Percentiles rank a stretch among this genome's conserved stretches.
Conservation (phyloP, 192 early-diverging fungal genomes). For the Backusella liffmaniae region DNA sequence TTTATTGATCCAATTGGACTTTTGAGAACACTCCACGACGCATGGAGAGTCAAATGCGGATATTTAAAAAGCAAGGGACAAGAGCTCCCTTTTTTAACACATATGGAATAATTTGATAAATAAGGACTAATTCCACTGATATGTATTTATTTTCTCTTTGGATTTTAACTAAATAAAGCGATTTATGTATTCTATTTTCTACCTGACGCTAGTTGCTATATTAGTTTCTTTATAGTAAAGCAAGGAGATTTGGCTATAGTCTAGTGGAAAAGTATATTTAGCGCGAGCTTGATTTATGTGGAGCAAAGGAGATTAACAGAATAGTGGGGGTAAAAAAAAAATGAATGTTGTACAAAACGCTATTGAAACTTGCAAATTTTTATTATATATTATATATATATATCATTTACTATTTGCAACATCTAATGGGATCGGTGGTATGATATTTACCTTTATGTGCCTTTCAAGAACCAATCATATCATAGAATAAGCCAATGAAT, state of each 20-base stretch:
- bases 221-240: background rate
- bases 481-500: too few species aligned
- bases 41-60: background rate
- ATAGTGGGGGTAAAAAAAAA: background rate
- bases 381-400: too few species aligned
- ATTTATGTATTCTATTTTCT: background rate
- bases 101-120: background rate
- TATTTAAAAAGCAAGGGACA: background rate
- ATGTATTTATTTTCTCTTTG: background rate
- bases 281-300: background rate
- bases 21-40: background rate
- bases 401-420: too few species aligned
- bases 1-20: background rate
- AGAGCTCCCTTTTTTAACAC: background rate
- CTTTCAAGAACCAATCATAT: too few species aligned
- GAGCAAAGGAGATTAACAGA: background rate
- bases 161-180: background rate
- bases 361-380: background rate
- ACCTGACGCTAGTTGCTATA: background rate
- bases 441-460: too few species aligned
- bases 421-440: too few species aligned
- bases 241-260: background rate
- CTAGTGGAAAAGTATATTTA: background rate
- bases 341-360: background rate
- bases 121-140: background rate